Evolutionary conservation across 169 alveolate genomes (phyloP).

Genomic region (Plasmodium gaboni): DNA sequence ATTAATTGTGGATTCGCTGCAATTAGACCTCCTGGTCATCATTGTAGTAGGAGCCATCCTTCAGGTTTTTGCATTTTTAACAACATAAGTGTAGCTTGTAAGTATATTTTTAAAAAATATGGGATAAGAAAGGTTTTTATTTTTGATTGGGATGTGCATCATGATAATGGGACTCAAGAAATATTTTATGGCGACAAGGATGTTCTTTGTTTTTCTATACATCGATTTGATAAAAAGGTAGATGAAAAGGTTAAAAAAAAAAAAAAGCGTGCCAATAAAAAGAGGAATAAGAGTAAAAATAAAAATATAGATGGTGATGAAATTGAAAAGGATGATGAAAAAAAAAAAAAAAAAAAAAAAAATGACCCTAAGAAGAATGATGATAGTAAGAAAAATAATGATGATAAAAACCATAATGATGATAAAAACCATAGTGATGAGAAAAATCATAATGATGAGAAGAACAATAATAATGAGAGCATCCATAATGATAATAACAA

Average conservation of each 20-base stretch:
- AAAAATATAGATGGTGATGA: background rate
- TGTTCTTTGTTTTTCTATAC: slow-evolving; percentile 82
- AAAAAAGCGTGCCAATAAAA: background rate
- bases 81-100: slow-evolving; percentile 95
- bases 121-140: slow-evolving; percentile 92
- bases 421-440: background rate
- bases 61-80: slow-evolving; percentile 94
- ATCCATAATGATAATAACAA: background rate
- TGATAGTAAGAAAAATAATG: background rate
- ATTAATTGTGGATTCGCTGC: slow-evolving; percentile 84
- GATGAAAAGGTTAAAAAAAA: background rate
- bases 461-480: too few relatives aligned
- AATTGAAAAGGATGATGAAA: background rate
- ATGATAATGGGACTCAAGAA: slow-evolving; percentile 96
- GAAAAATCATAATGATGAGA: background rate
- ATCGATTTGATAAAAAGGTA: slow-evolving; percentile 79
- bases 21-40: slow-evolving; percentile 87
- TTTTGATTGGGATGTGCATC: slow-evolving; percentile 97
- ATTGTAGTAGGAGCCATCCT: slow-evolving; percentile 80
- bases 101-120: slow-evolving; percentile 87
- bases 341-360: background rate
- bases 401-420: background rate
- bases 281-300: background rate
- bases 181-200: slow-evolving; percentile 83
- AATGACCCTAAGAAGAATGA: background rate